phyloP scores from a whole-genome alignment of 2,329 filamentous ascomycete genomes.

The Cladophialophora bantiana region DNA sequence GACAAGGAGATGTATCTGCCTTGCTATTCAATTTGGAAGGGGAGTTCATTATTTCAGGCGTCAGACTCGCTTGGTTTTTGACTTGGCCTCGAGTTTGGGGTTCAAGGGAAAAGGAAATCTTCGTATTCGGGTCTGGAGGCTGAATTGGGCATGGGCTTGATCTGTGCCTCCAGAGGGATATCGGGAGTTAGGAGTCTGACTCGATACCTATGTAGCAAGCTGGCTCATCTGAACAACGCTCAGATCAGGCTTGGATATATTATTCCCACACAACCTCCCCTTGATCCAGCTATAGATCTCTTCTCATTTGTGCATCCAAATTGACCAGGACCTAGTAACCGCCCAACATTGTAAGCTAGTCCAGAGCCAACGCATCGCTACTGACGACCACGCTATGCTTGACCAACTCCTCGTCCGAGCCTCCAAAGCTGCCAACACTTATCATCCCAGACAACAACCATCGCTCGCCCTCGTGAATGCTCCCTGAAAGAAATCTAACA shows the following conservation, averaged over 20 bases:
- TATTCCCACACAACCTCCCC: not conserved
- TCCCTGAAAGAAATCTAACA: conserved; percentile 89
- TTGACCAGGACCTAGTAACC: not conserved
- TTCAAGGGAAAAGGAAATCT: conserved; percentile 9
- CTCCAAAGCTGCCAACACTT: not conserved
- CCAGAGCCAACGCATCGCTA: not conserved
- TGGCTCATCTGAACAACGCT: not conserved
- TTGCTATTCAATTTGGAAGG: not conserved
- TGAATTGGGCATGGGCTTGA: not conserved
- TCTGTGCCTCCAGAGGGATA: not conserved
- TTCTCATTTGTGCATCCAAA: not conserved
- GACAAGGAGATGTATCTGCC: not conserved
- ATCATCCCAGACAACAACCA: conserved; percentile 35
- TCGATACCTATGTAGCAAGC: too few relatives aligned
- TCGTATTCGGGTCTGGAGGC: conserved; percentile 14
- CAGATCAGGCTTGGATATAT: not conserved
- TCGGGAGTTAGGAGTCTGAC: too few relatives aligned
- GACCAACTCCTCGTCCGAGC: not conserved
- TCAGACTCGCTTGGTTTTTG: not conserved
- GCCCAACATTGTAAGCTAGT: not conserved
- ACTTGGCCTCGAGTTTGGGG: not conserved
- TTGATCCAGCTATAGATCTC: not conserved
- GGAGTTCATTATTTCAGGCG: not conserved
- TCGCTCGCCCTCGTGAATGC: conserved; percentile 72
- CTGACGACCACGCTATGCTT: conserved; percentile 5